phyloP scores from a whole-genome alignment of 148 eudicot genomes.

The Rhododendron griersonianum region DNA sequence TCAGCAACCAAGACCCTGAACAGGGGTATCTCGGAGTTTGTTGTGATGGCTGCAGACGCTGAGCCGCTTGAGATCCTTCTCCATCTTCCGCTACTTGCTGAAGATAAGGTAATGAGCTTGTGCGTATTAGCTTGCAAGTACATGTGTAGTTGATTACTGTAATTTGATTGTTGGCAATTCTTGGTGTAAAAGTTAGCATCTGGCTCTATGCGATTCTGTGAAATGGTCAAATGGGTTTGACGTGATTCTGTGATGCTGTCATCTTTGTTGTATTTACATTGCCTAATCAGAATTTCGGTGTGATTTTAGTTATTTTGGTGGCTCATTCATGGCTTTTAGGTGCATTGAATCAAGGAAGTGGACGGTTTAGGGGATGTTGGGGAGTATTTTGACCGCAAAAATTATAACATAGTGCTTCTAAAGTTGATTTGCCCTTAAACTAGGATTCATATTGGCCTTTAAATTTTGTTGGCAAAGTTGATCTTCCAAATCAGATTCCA shows the following conservation, averaged over 20 bases:
- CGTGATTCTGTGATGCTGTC: background rate
- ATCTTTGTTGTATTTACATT: background rate
- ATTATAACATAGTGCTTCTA: background rate
- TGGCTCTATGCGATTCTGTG: background rate
- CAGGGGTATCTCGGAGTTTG: slow-evolving; percentile 81
- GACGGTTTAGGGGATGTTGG: background rate
- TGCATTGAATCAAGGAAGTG: background rate
- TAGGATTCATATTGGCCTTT: background rate
- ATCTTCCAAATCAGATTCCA: background rate
- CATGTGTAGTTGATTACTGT: background rate
- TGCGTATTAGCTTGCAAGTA: background rate
- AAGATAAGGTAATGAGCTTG: slow-evolving; percentile 55
- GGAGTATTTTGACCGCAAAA: background rate
- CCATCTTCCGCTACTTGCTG: slow-evolving; percentile 78
- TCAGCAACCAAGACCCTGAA: slow-evolving; percentile 79
- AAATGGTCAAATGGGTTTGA: background rate
- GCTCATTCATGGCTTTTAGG: background rate
- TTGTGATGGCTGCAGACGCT: slow-evolving; percentile 83
- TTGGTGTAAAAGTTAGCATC: background rate
- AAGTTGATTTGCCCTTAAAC: background rate
- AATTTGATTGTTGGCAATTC: background rate
- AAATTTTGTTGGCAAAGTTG: background rate
- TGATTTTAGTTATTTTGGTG: background rate
- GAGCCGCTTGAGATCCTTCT: slow-evolving; percentile 86
- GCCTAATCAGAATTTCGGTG: background rate